Base-by-base conservation (phyloP, 768 basidiomycete species). In the Trametes coccinea region DNA sequence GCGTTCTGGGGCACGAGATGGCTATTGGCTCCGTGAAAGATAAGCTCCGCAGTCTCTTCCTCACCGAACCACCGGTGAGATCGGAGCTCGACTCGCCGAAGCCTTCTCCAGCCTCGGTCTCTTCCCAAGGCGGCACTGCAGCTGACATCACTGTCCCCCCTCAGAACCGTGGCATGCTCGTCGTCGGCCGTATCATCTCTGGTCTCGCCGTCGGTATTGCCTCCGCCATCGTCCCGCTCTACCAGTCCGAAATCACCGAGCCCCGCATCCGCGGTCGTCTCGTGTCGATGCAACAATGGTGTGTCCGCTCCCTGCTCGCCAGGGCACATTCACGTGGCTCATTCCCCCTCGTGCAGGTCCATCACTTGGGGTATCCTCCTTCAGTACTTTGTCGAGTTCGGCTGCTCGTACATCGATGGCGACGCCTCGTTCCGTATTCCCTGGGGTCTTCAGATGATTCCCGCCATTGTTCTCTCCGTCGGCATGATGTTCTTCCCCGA, bases 331-430 rank as follows among this genome's bases (percentile, higher is more conserved):
- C 57, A 17, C 30, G 40, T 29, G 46, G 49, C 17, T 30, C 16
- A 9, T 17, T 27, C 37, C 49, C 31, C 22, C 22, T 43, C 9
- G 11, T 16, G 9, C 34, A 67, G 66, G 68, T 67, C 87, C 2
- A 89, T 89, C 68, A 89, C 88, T 0, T 89, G 90, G 87, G 88
- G 88, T 74, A 89, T 89, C 69, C 76, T 88, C 65, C 73, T 91
- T 46, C 89, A 89, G 63, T 86, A 90, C 75, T 89, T 89, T 71
- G 80, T 89, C 63, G 84, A 89, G 66, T 89, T 89, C 61, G 88
- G 88, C 8, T 88, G 85, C 70, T 90, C 87, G 7, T 87, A 87
- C 71, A 87, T 90, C 70, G 73, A 85, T 17, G 86, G 88, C 34
- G 78, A 71, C 11, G 87, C 88, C 0, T 89, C 88, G 0, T 92